Evolutionary conservation across 495 filamentous ascomycete genomes (phyloP).

Genomic region (Clavariopsis aquatica): DNA sequence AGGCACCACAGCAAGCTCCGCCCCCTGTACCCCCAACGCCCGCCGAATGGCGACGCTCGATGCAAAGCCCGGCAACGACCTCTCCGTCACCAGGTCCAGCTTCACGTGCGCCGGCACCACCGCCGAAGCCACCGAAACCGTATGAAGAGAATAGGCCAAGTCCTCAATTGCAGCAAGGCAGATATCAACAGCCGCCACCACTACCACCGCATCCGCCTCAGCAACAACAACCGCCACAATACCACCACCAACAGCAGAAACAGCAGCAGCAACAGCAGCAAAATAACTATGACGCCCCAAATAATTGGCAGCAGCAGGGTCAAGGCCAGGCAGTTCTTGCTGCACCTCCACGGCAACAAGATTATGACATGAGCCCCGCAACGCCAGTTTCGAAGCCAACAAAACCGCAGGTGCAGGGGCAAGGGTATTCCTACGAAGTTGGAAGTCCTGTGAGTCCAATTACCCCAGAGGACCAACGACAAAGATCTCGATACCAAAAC

Average conservation of each 20-base stretch:
- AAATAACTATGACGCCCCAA: conserved; percentile 7
- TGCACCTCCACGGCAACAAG: conserved; percentile 20
- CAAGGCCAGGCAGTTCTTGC: conserved; percentile 4
- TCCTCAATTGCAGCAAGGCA: conserved; percentile 24
- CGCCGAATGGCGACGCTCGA: conserved; percentile 55
- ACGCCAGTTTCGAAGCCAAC: conserved; percentile 9
- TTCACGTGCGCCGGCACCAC: conserved; percentile 45
- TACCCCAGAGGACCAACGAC: conserved; percentile 28
- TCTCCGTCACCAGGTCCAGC: conserved; percentile 47
- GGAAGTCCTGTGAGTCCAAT: conserved; percentile 39
- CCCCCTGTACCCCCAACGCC: conserved; percentile 73
- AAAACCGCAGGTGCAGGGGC: conserved; percentile 28
- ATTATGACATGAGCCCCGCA: conserved; percentile 26
- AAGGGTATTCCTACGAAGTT: conserved; percentile 25
- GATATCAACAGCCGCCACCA: conserved; percentile 29
- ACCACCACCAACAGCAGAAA: conserved; percentile 22
- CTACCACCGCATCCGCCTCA: conserved; percentile 36
- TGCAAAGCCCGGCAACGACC: conserved; percentile 42
- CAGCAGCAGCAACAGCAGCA: no score
- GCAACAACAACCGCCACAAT: conserved; percentile 17
- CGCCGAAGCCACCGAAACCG: conserved; percentile 47
- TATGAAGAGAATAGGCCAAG: conserved; percentile 33
- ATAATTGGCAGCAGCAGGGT: conserved; percentile 27
- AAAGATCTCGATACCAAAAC: conserved; percentile 21
- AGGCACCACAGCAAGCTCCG: conserved; percentile 44